These are phyloP conservation scores for Malus fusca DNA, from an alignment of 306 rosid species.

Conservation along the genomic window DNA sequence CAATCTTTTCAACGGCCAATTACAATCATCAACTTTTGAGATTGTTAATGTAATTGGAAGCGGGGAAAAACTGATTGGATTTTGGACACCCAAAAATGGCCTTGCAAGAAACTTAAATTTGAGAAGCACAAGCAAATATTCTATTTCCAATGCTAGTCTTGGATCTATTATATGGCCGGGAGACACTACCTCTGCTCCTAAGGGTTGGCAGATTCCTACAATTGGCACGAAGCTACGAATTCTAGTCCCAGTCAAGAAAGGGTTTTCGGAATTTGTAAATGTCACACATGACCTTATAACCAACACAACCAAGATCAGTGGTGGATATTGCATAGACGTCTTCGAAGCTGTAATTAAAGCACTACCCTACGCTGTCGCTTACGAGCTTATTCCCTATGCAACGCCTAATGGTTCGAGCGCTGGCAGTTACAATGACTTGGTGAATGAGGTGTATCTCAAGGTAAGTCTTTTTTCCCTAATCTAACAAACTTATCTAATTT, in stretches of 20 bases:
- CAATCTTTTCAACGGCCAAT: conserved; percentile 15
- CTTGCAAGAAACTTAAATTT: not conserved
- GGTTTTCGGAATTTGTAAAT: not conserved
- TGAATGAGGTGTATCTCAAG: conserved; percentile 7
- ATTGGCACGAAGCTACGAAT: conserved; percentile 10
- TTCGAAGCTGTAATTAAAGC: not conserved
- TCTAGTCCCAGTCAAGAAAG: conserved; percentile 15
- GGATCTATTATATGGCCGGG: conserved; percentile 30
- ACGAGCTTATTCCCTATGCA: conserved; percentile 7
- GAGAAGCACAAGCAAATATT: not conserved
- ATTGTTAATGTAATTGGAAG: conserved; percentile 23
- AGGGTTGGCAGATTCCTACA: conserved; percentile 25
- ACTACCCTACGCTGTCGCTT: conserved; percentile 7
- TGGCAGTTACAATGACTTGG: conserved; percentile 17
- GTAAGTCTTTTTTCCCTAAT: not conserved
- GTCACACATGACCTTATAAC: too few species aligned
- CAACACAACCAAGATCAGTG: not conserved
- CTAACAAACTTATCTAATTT: not conserved
- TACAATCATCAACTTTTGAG: conserved; percentile 24
- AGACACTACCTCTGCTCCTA: conserved; percentile 5
- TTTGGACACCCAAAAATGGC: conserved; percentile 4
- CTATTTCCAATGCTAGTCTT: not conserved
- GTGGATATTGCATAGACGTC: conserved; percentile 15
- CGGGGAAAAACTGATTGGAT: not conserved
- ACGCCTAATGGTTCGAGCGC: not conserved